Evolutionary conservation across 73 alveolate genomes (phyloP), one percentile per base, ranked within the genome.

Genomic region (Breviolum minutum): DNA sequence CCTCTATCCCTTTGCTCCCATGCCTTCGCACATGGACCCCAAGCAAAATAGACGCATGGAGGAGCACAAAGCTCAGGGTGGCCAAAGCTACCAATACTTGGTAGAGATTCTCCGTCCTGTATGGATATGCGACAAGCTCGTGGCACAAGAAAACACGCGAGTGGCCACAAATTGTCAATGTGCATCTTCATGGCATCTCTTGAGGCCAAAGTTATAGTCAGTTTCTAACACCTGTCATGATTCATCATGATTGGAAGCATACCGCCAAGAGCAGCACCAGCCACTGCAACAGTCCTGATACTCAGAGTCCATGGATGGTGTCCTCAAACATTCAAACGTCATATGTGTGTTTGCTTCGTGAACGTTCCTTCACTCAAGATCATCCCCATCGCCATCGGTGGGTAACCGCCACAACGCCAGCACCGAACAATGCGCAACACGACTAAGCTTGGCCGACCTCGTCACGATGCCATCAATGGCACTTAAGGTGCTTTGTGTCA

Each of bases 21-120:
- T 16, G 90, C 98, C 98, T 92, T 92, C 54, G 90, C 80, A 76
- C 98, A 92, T 10, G 98, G 98, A 22, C 98, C 98, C 98, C 98
- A 92, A 7, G 98, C 87, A 68, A 92, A 92, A 90, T 92, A 92
- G 63, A 92, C 98, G 98, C 98, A 92, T 24, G 98, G 98, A 32
- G 91, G 98, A 32, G 91, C 70, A 68, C 98, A 92, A 48, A 92
- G 86, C 73, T 92, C 98, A 40, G 98, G 98, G 84, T 92, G 98
- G 24, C 98, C 98, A 62, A 73, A 74, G 29, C 91, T 73, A 7
- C 98, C 98, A 48, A 92, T 92, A 81, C 98, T 92, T 30, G 98
- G 98, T n/a, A 86, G 27, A 22, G 40, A 26, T n/a, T 86, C 94
- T 40, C 54, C 54, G 54, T 40, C 54, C 54, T 40, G 54, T 40